phyloP scores from a whole-genome alignment of 2,329 filamentous ascomycete species.

The Furcasterigmium sp. region DNA sequence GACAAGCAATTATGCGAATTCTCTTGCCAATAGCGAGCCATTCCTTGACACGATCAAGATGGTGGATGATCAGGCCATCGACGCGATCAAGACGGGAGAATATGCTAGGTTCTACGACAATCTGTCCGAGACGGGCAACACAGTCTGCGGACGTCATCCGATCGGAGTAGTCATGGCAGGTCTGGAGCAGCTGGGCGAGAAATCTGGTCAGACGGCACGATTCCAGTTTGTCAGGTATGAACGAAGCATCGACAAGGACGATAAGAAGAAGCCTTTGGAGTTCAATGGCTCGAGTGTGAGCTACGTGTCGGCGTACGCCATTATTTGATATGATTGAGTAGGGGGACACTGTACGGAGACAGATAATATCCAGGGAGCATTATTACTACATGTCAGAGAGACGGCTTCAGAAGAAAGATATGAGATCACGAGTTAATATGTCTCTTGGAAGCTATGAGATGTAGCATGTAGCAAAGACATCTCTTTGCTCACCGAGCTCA shows the following conservation, averaged over 20 bases:
- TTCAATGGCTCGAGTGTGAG: slow-evolving; percentile 81
- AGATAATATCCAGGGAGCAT: too few species aligned
- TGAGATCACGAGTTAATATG: too few species aligned
- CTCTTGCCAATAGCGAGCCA: too few species aligned
- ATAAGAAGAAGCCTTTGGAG: slow-evolving; percentile 30
- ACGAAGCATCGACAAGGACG: slow-evolving; percentile 70
- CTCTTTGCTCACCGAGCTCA: too few species aligned
- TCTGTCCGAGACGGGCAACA: slow-evolving; percentile 73
- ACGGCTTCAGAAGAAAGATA: too few species aligned
- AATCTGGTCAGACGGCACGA: slow-evolving; percentile 28
- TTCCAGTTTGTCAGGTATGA: slow-evolving; percentile 86
- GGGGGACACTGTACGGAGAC: too few species aligned
- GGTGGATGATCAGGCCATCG: slow-evolving; percentile 78
- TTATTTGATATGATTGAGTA: too few species aligned
- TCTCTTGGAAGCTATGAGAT: too few species aligned
- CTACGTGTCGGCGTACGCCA: slow-evolving; percentile 88
- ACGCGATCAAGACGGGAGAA: slow-evolving; percentile 71
- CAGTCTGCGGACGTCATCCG: slow-evolving; percentile 89
- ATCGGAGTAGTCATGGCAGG: slow-evolving; percentile 92
- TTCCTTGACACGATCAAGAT: slow-evolving; percentile 83
- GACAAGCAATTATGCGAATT: too few species aligned
- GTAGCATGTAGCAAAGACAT: too few species aligned
- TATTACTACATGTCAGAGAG: too few species aligned
- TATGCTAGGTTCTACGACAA: slow-evolving; percentile 66
- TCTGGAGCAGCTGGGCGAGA: slow-evolving; percentile 57